These are phyloP conservation scores for Claviceps quebecensis DNA, from an alignment of 2,329 filamentous ascomycete species.

Conservation along the genomic window DNA sequence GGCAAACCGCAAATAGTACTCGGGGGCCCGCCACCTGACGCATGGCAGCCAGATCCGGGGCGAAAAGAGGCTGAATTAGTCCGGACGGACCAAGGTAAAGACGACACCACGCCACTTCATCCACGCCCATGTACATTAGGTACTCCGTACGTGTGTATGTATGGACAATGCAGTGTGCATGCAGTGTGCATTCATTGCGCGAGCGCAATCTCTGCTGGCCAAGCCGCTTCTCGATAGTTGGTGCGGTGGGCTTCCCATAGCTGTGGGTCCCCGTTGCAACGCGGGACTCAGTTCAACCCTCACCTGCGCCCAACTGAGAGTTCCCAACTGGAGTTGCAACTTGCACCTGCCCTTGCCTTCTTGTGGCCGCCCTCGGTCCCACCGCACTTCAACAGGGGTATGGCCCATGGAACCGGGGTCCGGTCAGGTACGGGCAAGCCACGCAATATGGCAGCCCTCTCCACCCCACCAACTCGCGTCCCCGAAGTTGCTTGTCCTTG, in stretches of 20 bases:
- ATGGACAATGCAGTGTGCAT: neutral
- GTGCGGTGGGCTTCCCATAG: neutral
- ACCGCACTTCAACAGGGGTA: neutral
- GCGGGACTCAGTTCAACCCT: neutral
- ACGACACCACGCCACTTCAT: too few species aligned
- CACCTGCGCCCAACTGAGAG: neutral
- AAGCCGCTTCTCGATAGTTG: neutral
- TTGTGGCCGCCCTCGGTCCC: neutral
- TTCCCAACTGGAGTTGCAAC: too few species aligned
- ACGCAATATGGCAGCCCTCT: neutral
- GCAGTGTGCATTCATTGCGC: neutral
- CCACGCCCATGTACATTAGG: too few species aligned
- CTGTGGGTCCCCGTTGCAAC: neutral
- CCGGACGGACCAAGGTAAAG: too few species aligned
- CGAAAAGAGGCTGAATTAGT: too few species aligned
- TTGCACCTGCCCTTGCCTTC: neutral
- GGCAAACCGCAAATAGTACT: too few species aligned
- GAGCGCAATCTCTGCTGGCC: neutral
- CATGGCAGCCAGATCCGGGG: too few species aligned
- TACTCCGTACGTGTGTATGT: too few species aligned
- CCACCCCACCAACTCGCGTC: too few species aligned
- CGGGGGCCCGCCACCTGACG: too few species aligned
- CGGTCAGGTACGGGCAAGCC: slow-evolving; percentile 2
- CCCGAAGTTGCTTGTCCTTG: too few species aligned
- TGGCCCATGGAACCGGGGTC: neutral